Conservation (phyloP, 805 yeast genomes). For the Cyberlindnera maritima region DNA sequence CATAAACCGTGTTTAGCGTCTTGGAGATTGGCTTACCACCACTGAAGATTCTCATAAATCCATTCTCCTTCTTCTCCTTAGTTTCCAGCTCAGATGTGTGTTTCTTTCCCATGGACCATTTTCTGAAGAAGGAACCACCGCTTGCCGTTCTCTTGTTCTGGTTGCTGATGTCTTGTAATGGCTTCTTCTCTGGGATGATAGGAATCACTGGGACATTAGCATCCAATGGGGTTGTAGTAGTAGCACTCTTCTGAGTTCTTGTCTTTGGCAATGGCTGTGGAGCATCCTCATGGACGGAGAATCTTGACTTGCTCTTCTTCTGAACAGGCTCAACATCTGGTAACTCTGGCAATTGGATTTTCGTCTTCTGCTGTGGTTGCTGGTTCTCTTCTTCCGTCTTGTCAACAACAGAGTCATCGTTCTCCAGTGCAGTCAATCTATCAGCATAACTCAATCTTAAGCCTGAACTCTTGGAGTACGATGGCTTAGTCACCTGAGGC, state of each 20-base stretch:
- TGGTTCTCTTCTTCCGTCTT: conserved; percentile 9
- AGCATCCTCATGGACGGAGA: conserved; percentile 10
- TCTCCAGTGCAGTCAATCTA: conserved; percentile 30
- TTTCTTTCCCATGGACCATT: conserved; percentile 26
- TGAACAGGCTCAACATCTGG: conserved; percentile 18
- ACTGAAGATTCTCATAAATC: conserved; percentile 33
- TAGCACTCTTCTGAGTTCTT: conserved; percentile 8
- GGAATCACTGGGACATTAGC: neutral
- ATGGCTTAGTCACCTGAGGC: conserved; percentile 3
- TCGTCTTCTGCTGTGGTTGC: no score
- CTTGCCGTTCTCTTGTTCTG: conserved; percentile 22
- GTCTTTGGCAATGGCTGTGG: conserved; percentile 16
- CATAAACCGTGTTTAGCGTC: conserved; percentile 32
- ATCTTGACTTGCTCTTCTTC: conserved; percentile 12
- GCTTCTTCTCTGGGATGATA: conserved; percentile 7
- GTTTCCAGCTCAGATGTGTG: conserved; percentile 20
- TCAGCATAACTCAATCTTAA: conserved; percentile 39
- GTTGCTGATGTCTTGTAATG: conserved; percentile 24
- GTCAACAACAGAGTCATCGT: conserved; percentile 4
- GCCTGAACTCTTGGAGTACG: conserved; percentile 16
- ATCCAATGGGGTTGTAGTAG: conserved; percentile 11
- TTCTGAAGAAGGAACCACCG: conserved; percentile 28
- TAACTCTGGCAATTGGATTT: conserved; percentile 24
- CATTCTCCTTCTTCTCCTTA: conserved; percentile 24
- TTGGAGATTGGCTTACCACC: conserved; percentile 20